Evolutionary conservation across 164 flowering plant species (phyloP).

Genomic region (Umbellularia californica): DNA sequence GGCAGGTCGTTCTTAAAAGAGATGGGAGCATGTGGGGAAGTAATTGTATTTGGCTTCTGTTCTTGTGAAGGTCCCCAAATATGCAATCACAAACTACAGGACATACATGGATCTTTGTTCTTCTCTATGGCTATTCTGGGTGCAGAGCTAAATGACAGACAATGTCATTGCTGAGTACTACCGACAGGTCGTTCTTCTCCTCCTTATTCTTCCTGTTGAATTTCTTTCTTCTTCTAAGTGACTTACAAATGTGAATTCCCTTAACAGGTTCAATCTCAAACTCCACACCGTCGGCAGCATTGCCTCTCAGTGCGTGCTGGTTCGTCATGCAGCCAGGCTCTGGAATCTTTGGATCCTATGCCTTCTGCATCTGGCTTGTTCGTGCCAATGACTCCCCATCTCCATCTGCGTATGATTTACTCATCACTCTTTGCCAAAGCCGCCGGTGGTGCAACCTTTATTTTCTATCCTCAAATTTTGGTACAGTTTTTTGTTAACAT

Average conservation of each 20-base stretch:
- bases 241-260: not conserved
- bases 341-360: constrained; percentile 64
- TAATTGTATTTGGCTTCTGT: too few relatives aligned
- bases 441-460: constrained; percentile 64
- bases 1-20: too few relatives aligned
- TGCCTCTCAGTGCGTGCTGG: constrained; percentile 36
- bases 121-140: constrained; percentile 38
- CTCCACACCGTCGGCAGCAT: constrained; percentile 66
- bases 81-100: constrained; percentile 50
- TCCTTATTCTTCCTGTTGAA: not conserved
- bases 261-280: constrained; percentile 44
- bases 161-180: constrained; percentile 71
- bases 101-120: constrained; percentile 58
- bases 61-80: not conserved
- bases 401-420: constrained; percentile 54
- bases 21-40: too few relatives aligned
- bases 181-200: constrained; percentile 22
- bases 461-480: too few relatives aligned
- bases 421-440: constrained; percentile 70
- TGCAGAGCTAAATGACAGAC: constrained; percentile 52
- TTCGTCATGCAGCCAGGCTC: constrained; percentile 67
- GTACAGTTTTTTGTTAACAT: too few relatives aligned
- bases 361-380: constrained; percentile 65
- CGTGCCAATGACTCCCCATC: constrained; percentile 32
- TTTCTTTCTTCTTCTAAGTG: not conserved